A percentile compares a stretch with the other conserved stretches of the same genome.
Evolutionary conservation across 805 yeast species (phyloP).

Genomic region (Wickerhamomyces strasburgensis): DNA sequence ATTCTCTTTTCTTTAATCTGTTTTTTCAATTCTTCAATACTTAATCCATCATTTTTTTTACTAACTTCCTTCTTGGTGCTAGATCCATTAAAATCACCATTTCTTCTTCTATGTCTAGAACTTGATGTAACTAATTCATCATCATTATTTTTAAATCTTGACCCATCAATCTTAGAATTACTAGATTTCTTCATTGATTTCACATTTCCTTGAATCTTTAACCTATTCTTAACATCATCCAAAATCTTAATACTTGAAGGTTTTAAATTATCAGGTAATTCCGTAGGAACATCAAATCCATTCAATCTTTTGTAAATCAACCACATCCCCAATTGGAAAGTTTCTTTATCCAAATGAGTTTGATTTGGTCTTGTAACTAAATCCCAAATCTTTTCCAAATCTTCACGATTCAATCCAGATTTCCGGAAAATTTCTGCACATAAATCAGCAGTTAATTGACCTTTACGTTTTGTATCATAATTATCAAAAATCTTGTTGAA

Average conservation of each 20-base stretch:
- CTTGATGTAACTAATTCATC: conserved; percentile 35
- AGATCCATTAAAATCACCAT: too few relatives aligned
- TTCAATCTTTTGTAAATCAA: conserved; percentile 84
- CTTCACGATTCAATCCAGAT: conserved; percentile 84
- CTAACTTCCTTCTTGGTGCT: conserved; percentile 3
- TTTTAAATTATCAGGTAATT: conserved; percentile 81
- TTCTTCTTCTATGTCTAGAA: conserved; percentile 27
- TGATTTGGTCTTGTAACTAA: conserved; percentile 78
- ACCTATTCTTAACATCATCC: conserved; percentile 62
- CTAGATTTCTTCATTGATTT: conserved; percentile 25
- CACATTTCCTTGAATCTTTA: conserved; percentile 17
- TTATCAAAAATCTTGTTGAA: conserved; percentile 87
- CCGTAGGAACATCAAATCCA: conserved; percentile 75
- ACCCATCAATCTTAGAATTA: conserved; percentile 24
- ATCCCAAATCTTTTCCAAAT: conserved; percentile 88
- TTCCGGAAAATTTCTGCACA: conserved; percentile 87
- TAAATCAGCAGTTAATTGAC: conserved; percentile 73
- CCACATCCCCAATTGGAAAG: conserved; percentile 97
- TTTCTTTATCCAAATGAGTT: conserved; percentile 85
- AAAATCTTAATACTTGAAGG: conserved; percentile 83
- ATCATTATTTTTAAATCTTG: conserved; percentile 76
- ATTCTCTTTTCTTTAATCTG: conserved; percentile 71
- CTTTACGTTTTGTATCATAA: conserved; percentile 72
- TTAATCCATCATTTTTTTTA: conserved; percentile 1
- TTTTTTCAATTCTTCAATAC: conserved; percentile 56